Base-by-base conservation (phyloP, 805 yeast species). In the Hemisphaericaspora nanyangensis region DNA sequence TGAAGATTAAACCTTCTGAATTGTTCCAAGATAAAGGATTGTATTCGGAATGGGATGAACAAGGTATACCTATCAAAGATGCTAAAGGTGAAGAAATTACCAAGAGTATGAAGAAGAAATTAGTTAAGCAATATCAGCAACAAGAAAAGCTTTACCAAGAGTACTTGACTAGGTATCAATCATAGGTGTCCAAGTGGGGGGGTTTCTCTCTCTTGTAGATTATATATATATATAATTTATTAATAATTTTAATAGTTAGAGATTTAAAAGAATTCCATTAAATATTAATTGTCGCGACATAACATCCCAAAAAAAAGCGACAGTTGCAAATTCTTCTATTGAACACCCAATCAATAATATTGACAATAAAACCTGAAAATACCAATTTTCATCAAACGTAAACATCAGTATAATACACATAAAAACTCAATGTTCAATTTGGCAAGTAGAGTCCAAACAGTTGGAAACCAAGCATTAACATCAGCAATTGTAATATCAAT, bases 71-170 rank as follows among this genome's bases (percentile, higher is more conserved):
- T 15, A 72, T 80, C 0, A 80, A 79, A 55, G 86, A 82, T 47
- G 72, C 67, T 25, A 78, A 77, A 7, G 98, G 98, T 10, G 87
- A 80, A 49, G 93, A 85, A 47, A 74, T 93, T 5, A 75, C 93
- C 29, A 93, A 93, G 68, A 85, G 95, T 58, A 79, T 82, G 66
- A 69, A 70, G 44, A 93, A 93, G 76, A 91, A 91, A 65, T 68
- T 93, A 49, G 61, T 68, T 45, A 93, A 93, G 65, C 82, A 74
- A 54, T 80, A 78, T 61, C 87, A 82, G 39, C 81, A 74, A 34
- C 99, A 93, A 60, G 80, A 80, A 56, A 89, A 89, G 69, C 72
- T 90, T 27, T 79, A 89, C 58, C 80, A 81, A 20, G 88, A 84
- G 54, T 88, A 77, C 45, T 49, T 63, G 42, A 54, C 55, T 24